These are phyloP conservation scores for Lentinula sp. DNA, from an alignment of 768 basidiomycete species.

Conservation along the genomic window DNA sequence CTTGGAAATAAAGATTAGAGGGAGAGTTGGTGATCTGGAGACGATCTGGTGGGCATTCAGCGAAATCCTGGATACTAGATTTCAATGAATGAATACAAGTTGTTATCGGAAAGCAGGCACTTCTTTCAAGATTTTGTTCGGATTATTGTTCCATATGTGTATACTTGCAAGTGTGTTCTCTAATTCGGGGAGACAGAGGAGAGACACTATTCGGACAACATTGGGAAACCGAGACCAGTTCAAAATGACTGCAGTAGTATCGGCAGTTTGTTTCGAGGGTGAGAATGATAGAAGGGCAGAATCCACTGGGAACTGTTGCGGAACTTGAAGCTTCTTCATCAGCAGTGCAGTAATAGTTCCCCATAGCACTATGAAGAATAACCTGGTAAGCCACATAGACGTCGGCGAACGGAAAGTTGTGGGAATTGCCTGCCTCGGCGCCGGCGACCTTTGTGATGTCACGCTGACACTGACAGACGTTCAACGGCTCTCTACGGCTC, in stretches of 20 bases:
- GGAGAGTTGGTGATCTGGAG: conserved; percentile 40
- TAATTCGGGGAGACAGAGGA: conserved; percentile 35
- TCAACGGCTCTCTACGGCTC: not conserved
- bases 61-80: conserved; percentile 20
- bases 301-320: not conserved
- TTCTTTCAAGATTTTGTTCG: conserved; percentile 24
- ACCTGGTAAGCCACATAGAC: not conserved
- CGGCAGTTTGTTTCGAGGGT: conserved; percentile 2
- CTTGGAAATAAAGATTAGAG: conserved; percentile 39
- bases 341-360: not conserved
- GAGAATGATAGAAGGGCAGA: not conserved
- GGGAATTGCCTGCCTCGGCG: not conserved
- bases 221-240: conserved; percentile 53
- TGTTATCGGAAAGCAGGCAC: conserved; percentile 15
- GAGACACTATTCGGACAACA: conserved; percentile 29
- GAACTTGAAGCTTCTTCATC: not conserved
- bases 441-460: not conserved
- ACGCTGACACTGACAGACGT: not conserved
- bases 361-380: not conserved
- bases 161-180: conserved; percentile 34
- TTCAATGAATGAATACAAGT: not conserved
- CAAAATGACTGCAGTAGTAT: conserved; percentile 41
- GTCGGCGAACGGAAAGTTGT: not conserved
- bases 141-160: conserved; percentile 43
- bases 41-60: conserved; percentile 26